Evolutionary conservation across 495 filamentous ascomycete genomes (phyloP).

Genomic region (Penicillium egyptiacum): DNA sequence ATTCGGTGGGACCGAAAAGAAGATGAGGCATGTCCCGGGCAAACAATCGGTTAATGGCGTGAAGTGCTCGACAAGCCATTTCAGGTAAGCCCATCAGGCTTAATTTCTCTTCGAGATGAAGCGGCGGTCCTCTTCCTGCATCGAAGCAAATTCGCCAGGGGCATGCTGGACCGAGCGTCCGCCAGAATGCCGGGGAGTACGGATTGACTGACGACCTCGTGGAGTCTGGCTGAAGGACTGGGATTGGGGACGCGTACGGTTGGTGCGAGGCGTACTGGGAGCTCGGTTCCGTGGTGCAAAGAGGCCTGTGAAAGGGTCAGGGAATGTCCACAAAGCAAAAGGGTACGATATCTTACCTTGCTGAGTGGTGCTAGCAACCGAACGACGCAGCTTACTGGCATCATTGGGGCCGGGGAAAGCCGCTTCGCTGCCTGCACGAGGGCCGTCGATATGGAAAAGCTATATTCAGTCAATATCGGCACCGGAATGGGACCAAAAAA

Average conservation of each 20-base stretch:
- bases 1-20: too few relatives aligned
- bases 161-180: neutral
- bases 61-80: too few relatives aligned
- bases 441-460: constrained; percentile 46
- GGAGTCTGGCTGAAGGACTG: neutral
- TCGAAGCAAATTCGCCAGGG: neutral
- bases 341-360: neutral
- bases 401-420: constrained; percentile 21
- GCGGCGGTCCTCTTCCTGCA: neutral
- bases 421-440: constrained; percentile 14
- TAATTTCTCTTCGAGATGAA: neutral
- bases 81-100: neutral
- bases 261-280: neutral
- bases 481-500: neutral
- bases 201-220: neutral
- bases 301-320: constrained; percentile 4
- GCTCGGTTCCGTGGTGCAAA: neutral
- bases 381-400: constrained; percentile 6
- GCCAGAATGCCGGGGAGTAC: neutral
- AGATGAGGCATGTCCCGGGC: too few relatives aligned
- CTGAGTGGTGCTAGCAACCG: constrained; percentile 4
- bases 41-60: too few relatives aligned
- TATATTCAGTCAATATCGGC: constrained; percentile 22
- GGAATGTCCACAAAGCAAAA: neutral
- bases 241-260: neutral